Base-by-base conservation (phyloP, 352 stramenopile species). In the Phytophthora crassamura region DNA sequence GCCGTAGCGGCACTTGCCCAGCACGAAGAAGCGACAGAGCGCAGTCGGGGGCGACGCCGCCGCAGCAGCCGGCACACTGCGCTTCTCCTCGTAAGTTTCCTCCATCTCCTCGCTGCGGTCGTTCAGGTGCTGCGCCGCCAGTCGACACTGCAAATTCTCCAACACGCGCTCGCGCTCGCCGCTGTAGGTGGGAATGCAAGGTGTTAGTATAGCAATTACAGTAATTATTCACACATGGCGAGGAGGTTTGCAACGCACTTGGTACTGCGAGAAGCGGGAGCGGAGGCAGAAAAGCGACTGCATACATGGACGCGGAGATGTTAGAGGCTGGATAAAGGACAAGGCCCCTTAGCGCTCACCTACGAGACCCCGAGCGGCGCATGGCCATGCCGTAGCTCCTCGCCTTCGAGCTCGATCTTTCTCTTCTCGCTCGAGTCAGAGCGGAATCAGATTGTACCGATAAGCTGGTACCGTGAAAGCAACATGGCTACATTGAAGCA, bases 1-100 rank as follows among this genome's bases (percentile, higher is more conserved):
- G 16, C 83, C 84, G 53, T 81, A 93, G 22, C 72, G 71, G 55
- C 84, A 93, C 50, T 90, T 93, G 28, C 81, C 84, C 14, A 93
- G 68, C 65, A 93, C 84, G 65, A 81, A 93, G 57, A 93, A 93
- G 48, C 84, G 82, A 28, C 84, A 93, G 14, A 93, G 75, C 41
- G 64, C 51, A 10, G 78, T 60, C 14, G 75, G 71, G 2, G 79
- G 61, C 16, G 50, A 34, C 35, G 34, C 56, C 15, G 35, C 43
- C 16, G 34, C 55, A 15, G 45, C n/a, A 9, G 34, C 52, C 15
- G 47, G 42, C 8, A 53, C 41, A 9, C 40, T 52, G 38, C 18
- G 34, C 34, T 72, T 72, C 46, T 69, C 65, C 52, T 75, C 52
- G 43, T 68, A 49, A 4, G 50, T 30, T 11, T 59, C 55, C 2